phyloP scores from a whole-genome alignment of 2,329 filamentous ascomycete species.

The Penicillium sp. region DNA sequence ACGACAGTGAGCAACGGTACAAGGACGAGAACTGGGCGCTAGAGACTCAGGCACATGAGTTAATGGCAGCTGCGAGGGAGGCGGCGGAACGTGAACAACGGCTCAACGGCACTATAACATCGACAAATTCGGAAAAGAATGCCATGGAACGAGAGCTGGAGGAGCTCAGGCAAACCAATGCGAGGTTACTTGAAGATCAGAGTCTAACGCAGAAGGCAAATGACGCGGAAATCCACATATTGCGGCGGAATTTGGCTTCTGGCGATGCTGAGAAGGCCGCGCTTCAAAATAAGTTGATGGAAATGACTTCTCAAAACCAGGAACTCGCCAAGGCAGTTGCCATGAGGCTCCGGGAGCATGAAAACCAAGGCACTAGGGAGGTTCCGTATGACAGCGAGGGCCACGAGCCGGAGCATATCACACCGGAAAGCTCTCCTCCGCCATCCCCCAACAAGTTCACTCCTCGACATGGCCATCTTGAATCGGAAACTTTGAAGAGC shows the following conservation, averaged over 20 bases:
- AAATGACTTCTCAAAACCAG: conserved; percentile 82
- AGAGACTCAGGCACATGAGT: conserved; percentile 86
- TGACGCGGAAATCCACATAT: conserved; percentile 80
- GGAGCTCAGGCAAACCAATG: conserved; percentile 75
- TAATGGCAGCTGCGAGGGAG: conserved; percentile 70
- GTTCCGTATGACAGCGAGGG: conserved; percentile 63
- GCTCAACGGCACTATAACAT: conserved; percentile 68
- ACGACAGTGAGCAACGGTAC: conserved; percentile 92
- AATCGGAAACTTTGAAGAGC: conserved; percentile 91
- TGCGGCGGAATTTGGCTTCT: conserved; percentile 74
- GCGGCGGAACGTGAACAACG: conserved; percentile 79
- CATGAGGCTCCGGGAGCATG: conserved; percentile 65
- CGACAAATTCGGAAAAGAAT: conserved; percentile 71
- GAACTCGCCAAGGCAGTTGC: conserved; percentile 84
- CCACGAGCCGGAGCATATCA: conserved; percentile 65
- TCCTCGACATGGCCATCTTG: conserved; percentile 84
- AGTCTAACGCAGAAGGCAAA: conserved; percentile 73
- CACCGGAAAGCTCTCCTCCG: conserved; percentile 86
- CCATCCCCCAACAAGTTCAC: conserved; percentile 88
- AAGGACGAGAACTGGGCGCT: conserved; percentile 99
- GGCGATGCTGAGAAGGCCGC: conserved; percentile 75
- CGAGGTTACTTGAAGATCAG: conserved; percentile 79
- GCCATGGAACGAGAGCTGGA: conserved; percentile 81
- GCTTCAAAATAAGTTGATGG: conserved; percentile 81
- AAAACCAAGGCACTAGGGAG: conserved; percentile 60